Conservation (phyloP, 2,329 filamentous ascomycete genomes). For the Trichoderma koningiopsis region DNA sequence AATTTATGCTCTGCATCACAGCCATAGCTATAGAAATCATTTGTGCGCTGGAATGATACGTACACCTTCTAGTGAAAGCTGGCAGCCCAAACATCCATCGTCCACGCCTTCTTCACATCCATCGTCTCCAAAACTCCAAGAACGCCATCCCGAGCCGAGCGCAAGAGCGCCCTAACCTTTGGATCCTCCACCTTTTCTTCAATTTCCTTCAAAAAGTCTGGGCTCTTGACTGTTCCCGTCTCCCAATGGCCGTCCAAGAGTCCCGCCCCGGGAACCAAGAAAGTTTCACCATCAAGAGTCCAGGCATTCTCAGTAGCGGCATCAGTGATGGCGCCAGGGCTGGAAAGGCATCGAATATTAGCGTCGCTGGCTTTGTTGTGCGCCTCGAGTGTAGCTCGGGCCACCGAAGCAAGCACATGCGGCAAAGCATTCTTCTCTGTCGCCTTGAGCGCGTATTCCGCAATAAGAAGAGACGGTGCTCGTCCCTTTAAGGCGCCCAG, state of each 20-base stretch:
- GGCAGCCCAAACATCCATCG: slow-evolving; percentile 48
- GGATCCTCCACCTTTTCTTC: slow-evolving; percentile 34
- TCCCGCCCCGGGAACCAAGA: slow-evolving; percentile 41
- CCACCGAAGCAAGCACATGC: slow-evolving; percentile 55
- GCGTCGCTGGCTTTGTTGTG: slow-evolving; percentile 41
- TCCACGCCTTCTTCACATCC: slow-evolving; percentile 38
- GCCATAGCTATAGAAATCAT: not conserved
- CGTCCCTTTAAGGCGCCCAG: slow-evolving; percentile 31
- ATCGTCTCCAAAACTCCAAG: slow-evolving; percentile 35
- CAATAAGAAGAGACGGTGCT: slow-evolving; percentile 30
- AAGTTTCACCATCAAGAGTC: slow-evolving; percentile 40
- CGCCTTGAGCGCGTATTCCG: slow-evolving; percentile 39
- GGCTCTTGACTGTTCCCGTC: slow-evolving; percentile 37
- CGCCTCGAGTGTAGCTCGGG: slow-evolving; percentile 47
- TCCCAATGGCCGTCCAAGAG: slow-evolving; percentile 54
- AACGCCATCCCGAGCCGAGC: slow-evolving; percentile 39
- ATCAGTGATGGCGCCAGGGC: slow-evolving; percentile 44
- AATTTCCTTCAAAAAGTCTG: slow-evolving; percentile 39
- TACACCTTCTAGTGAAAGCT: slow-evolving; percentile 19
- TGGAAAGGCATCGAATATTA: slow-evolving; percentile 53
- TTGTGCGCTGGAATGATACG: not conserved
- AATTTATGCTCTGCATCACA: not conserved
- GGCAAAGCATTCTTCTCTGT: slow-evolving; percentile 44
- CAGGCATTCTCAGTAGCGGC: slow-evolving; percentile 43
- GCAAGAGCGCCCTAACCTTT: slow-evolving; percentile 35